Conservation (phyloP, 371 early-diverging fungal species). For the Smittium mucronatum region DNA sequence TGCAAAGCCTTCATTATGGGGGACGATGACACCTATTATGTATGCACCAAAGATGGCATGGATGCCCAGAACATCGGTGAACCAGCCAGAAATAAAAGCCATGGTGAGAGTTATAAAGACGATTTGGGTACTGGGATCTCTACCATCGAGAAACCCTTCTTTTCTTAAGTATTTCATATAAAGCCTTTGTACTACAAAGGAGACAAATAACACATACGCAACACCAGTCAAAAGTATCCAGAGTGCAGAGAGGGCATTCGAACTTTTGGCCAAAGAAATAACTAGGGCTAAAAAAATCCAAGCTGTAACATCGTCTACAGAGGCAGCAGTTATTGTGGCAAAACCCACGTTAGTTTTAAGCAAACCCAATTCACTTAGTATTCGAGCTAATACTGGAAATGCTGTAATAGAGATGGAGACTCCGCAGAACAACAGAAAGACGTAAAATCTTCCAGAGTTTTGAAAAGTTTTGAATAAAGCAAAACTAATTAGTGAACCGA, state of each 20-base stretch:
- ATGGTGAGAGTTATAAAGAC: slow-evolving; percentile 50
- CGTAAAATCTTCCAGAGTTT: slow-evolving; percentile 41
- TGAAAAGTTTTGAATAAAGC: slow-evolving; percentile 44
- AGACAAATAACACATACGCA: slow-evolving; percentile 45
- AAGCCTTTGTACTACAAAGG: slow-evolving; percentile 43
- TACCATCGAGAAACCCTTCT: slow-evolving; percentile 23
- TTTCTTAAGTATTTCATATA: slow-evolving; percentile 23
- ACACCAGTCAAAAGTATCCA: slow-evolving; percentile 52
- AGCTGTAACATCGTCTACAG: slow-evolving; percentile 75
- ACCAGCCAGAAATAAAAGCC: slow-evolving; percentile 54
- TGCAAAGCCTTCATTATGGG: slow-evolving; percentile 79
- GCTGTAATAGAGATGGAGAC: slow-evolving; percentile 90
- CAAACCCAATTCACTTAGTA: slow-evolving; percentile 72
- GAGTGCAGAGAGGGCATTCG: slow-evolving; percentile 46
- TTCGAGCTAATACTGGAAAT: slow-evolving; percentile 85
- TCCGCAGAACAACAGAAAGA: slow-evolving; percentile 65
- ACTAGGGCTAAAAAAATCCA: slow-evolving; percentile 75
- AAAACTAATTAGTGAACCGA: slow-evolving; percentile 55
- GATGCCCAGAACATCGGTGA: slow-evolving; percentile 76
- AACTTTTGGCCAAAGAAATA: slow-evolving; percentile 56
- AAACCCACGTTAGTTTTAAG: slow-evolving; percentile 69
- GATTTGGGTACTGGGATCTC: slow-evolving; percentile 38
- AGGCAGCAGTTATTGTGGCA: slow-evolving; percentile 70
- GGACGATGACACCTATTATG: slow-evolving; percentile 69
- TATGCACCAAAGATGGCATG: slow-evolving; percentile 90